Conservation (phyloP, 2,329 filamentous ascomycete species). For the Macrophomina phaseolina region DNA sequence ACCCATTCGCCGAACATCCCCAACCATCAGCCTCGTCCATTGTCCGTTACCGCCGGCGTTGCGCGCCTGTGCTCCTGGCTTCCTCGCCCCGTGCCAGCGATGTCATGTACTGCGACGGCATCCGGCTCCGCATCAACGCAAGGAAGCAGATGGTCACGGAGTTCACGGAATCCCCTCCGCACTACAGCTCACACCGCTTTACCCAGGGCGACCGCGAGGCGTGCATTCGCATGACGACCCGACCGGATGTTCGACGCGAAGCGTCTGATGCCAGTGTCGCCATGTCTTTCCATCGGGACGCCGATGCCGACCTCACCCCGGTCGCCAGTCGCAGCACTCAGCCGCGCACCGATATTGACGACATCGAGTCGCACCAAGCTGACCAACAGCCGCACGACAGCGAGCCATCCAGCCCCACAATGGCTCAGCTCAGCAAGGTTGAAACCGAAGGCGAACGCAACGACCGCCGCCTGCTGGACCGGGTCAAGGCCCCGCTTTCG, state of each 20-base stretch:
- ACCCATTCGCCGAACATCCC: constrained; percentile 1
- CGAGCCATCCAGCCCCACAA: constrained; percentile 5
- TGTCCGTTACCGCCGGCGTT: constrained; percentile 54
- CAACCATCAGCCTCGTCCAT: constrained; percentile 42
- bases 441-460: constrained; percentile 24
- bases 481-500: constrained; percentile 25
- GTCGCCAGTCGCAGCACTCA: constrained; percentile 24
- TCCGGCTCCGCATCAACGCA: constrained; percentile 52
- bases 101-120: constrained; percentile 50
- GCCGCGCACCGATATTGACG: constrained; percentile 13
- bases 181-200: constrained; percentile 50
- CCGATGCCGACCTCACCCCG: constrained; percentile 24
- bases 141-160: constrained; percentile 49
- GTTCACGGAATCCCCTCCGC: constrained; percentile 51
- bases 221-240: background rate
- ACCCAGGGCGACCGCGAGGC: constrained; percentile 19
- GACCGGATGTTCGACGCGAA: constrained; percentile 19
- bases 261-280: constrained; percentile 11
- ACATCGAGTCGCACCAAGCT: constrained; percentile 12
- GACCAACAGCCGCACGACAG: constrained; percentile 12
- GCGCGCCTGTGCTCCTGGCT: constrained; percentile 52
- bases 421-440: constrained; percentile 23
- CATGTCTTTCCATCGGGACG: constrained; percentile 23
- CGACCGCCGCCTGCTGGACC: constrained; percentile 16
- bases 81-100: constrained; percentile 53